These are phyloP conservation scores for Epithemia pelagica DNA, from an alignment of 108 stramenopile species.

Conservation along the genomic window DNA sequence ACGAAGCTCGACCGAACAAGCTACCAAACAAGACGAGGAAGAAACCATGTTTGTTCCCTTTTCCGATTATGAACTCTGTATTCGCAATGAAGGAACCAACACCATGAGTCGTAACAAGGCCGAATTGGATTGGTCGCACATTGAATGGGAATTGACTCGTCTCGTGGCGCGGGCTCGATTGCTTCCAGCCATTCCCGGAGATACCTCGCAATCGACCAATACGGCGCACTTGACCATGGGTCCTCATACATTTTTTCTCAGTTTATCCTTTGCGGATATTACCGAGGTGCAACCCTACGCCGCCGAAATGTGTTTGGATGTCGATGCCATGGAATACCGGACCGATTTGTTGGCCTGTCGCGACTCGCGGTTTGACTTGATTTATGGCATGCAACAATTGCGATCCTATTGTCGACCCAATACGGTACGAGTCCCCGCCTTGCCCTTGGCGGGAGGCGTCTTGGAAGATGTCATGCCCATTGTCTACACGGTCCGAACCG, in stretches of 20 bases:
- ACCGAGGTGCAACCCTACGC: constrained; percentile 69
- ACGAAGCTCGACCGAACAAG: constrained; percentile 17
- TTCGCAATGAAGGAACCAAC: constrained; percentile 54
- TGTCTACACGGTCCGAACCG: constrained; percentile 91
- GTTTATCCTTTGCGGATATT: constrained; percentile 70
- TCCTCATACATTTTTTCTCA: constrained; percentile 75
- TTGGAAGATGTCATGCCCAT: constrained; percentile 87
- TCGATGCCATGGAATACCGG: constrained; percentile 90
- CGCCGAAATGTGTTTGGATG: constrained; percentile 78
- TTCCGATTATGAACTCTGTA: constrained; percentile 82
- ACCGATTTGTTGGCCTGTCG: constrained; percentile 70
- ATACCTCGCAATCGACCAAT: constrained; percentile 39
- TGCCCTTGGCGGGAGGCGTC: constrained; percentile 58
- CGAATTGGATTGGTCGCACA: constrained; percentile 44
- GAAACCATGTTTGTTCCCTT: constrained; percentile 49
- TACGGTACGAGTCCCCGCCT: constrained; percentile 58
- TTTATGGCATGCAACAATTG: constrained; percentile 70
- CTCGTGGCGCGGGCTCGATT: constrained; percentile 69
- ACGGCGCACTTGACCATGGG: constrained; percentile 82
- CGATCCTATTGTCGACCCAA: constrained; percentile 60
- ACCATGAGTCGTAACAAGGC: not conserved
- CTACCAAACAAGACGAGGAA: constrained; percentile 40
- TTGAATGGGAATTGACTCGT: constrained; percentile 78
- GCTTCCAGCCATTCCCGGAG: constrained; percentile 62
- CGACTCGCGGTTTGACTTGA: constrained; percentile 69